These are phyloP conservation scores for Boletus subcaerulescens DNA, from an alignment of 768 basidiomycete genomes.

Conservation along the genomic window DNA sequence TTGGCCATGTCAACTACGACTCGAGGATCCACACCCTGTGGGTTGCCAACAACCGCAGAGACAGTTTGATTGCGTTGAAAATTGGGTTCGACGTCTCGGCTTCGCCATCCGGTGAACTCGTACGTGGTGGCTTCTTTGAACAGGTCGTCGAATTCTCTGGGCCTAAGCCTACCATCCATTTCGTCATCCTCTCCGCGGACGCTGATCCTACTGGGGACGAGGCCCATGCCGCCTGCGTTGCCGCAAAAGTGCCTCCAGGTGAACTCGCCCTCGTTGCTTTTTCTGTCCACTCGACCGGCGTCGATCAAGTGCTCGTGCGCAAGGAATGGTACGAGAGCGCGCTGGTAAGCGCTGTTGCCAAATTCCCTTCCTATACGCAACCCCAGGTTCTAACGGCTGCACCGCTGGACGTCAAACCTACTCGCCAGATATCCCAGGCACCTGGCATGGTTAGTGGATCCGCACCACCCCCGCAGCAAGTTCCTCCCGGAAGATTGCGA, in stretches of 20 bases:
- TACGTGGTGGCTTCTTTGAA: constrained; percentile 65
- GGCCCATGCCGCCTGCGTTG: constrained; percentile 79
- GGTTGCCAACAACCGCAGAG: constrained; percentile 82
- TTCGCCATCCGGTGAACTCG: constrained; percentile 58
- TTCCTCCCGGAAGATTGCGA: constrained; percentile 46
- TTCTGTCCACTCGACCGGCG: constrained; percentile 86
- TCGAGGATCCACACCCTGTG: constrained; percentile 81
- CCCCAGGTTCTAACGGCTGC: constrained; percentile 28
- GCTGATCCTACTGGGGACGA: constrained; percentile 81
- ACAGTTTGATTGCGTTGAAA: constrained; percentile 80
- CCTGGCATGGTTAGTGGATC: constrained; percentile 26
- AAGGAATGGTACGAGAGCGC: constrained; percentile 85
- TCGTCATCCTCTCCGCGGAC: constrained; percentile 83
- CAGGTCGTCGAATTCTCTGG: constrained; percentile 82
- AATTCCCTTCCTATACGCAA: constrained; percentile 52
- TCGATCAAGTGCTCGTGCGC: constrained; percentile 83
- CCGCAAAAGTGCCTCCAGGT: constrained; percentile 72
- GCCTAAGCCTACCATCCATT: constrained; percentile 83
- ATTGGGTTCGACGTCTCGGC: constrained; percentile 62
- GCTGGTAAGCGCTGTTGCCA: constrained; percentile 50
- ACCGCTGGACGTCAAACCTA: constrained; percentile 22
- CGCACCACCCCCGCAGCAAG: constrained; percentile 12
- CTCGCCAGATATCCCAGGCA: constrained; percentile 29
- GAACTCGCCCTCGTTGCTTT: constrained; percentile 83
- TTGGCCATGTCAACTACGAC: constrained; percentile 85